Base-by-base conservation (phyloP, 768 basidiomycete species). In the Russula sp. region DNA sequence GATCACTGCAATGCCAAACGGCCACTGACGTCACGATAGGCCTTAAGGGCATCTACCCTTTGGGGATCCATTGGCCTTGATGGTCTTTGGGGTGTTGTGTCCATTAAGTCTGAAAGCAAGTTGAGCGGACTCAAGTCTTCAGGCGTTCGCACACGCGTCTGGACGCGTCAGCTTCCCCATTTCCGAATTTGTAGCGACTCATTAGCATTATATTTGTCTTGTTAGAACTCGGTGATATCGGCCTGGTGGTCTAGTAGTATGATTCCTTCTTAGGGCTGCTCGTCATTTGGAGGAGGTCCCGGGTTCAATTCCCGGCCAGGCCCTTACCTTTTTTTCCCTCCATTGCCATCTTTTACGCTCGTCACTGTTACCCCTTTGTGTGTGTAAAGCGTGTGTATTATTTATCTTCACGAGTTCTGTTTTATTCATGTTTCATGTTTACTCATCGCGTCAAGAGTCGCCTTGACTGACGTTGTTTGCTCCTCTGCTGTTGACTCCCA, bases 261-360 rank as follows among this genome's bases (percentile, higher is more conserved):
- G 79, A 81, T 80, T 80, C 80, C 79, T 81, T 81, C 79, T 80
- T 80, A 80, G 80, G 79, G 79, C 59, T 42, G 16, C 13, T 1
- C 6, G 63, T 18, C n/a, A 45, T 61, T 42, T 85, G 81, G 84
- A 86, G 85, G 85, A 87, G 86, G 87, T 87, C 84, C 85, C 81
- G 85, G 85, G 86, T 87, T 88, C 86, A 86, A 87, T 86, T 86
- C 86, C 85, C 85, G 81, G 84, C 81, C 79, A 85, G 84, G 85
- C 83, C 84, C 80, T 55, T n/a, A n/a, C 45, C 11, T 51, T 34
- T 35, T 52, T 25, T 25, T 11, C 18, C 45, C 18, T 14, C n/a
- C 25, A 8, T 18, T 18, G 29, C 16, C 11, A 20, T 25, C 8
- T 32, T 3, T 7, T 22, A 25, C 34, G 34, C 36, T 48, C n/a